phyloP scores from a whole-genome alignment of 345 rosid genomes.

The Rubroshorea leprosula region DNA sequence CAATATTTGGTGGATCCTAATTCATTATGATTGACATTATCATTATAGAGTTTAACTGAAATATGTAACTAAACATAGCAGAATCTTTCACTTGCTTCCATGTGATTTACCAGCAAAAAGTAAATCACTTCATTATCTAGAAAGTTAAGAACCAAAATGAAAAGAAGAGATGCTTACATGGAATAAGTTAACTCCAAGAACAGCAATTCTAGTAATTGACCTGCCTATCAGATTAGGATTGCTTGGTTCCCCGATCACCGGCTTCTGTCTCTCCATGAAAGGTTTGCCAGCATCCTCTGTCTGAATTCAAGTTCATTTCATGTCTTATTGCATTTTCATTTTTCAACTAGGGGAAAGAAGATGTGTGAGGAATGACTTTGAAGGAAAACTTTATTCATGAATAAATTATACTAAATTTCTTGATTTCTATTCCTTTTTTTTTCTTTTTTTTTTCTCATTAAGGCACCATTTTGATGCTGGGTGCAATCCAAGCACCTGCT shows the following conservation, averaged over 20 bases:
- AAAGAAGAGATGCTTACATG: conserved; percentile 34
- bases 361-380: not conserved
- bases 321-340: conserved; percentile 4
- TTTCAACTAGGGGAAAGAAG: not conserved
- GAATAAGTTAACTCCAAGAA: conserved; percentile 57
- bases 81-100: not conserved
- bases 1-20: conserved; percentile 50
- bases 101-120: not conserved
- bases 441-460: too few relatives aligned
- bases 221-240: conserved; percentile 45
- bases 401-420: not conserved
- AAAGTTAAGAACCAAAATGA: conserved; percentile 6
- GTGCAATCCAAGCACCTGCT: too few relatives aligned
- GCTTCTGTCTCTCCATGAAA: conserved; percentile 32
- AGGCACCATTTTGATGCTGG: too few relatives aligned
- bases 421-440: too few relatives aligned
- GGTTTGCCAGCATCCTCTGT: conserved; percentile 26
- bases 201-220: conserved; percentile 67
- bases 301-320: conserved; percentile 25
- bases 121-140: not conserved
- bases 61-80: not conserved
- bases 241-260: conserved; percentile 32
- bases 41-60: conserved; percentile 6
- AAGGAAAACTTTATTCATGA: not conserved
- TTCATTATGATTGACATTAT: conserved; percentile 21